A percentile compares a stretch with the other conserved stretches of the same genome.
Evolutionary conservation across 2,329 filamentous ascomycete genomes (phyloP).

Genomic region (Colletotrichum sp.): DNA sequence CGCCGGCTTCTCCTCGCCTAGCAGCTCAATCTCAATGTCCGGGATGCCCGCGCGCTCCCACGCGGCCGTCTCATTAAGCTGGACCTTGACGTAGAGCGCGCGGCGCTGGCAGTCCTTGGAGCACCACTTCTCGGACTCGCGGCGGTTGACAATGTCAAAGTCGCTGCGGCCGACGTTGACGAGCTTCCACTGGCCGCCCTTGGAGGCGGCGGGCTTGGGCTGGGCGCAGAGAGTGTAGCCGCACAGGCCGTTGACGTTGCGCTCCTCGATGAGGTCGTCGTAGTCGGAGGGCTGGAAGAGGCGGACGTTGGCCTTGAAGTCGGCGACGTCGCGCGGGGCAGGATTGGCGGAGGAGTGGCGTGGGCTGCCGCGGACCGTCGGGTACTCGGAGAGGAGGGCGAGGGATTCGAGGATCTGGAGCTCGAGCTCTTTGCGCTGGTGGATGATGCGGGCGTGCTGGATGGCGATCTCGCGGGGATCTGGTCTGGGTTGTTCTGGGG

Average conservation of each 20-base stretch:
- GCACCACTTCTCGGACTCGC: conserved; percentile 87
- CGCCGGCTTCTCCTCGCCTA: conserved; percentile 67
- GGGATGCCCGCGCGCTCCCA: conserved; percentile 76
- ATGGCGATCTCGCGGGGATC: conserved; percentile 70
- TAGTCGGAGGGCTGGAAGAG: conserved; percentile 89
- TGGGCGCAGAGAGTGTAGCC: conserved; percentile 82
- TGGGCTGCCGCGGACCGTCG: conserved; percentile 37
- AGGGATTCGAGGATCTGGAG: conserved; percentile 74
- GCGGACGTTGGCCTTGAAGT: conserved; percentile 70
- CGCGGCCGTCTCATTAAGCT: conserved; percentile 83
- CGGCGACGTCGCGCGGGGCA: conserved; percentile 62
- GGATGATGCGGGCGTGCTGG: conserved; percentile 81
- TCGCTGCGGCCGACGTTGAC: conserved; percentile 56
- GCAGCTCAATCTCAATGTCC: conserved; percentile 63
- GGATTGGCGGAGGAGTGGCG: conserved; percentile 49
- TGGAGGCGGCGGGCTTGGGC: conserved; percentile 60
- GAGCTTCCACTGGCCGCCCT: conserved; percentile 72
- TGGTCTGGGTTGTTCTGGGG: conserved; percentile 35
- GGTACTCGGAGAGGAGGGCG: conserved; percentile 71
- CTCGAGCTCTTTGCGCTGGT: conserved; percentile 82
- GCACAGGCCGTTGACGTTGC: conserved; percentile 82
- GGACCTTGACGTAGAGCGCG: conserved; percentile 86
- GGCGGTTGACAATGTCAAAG: conserved; percentile 71
- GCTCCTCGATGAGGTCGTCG: conserved; percentile 86
- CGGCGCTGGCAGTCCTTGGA: conserved; percentile 77